Evolutionary conservation across 2,329 filamentous ascomycete species (phyloP).

Genomic region (Metarhizium sp.): DNA sequence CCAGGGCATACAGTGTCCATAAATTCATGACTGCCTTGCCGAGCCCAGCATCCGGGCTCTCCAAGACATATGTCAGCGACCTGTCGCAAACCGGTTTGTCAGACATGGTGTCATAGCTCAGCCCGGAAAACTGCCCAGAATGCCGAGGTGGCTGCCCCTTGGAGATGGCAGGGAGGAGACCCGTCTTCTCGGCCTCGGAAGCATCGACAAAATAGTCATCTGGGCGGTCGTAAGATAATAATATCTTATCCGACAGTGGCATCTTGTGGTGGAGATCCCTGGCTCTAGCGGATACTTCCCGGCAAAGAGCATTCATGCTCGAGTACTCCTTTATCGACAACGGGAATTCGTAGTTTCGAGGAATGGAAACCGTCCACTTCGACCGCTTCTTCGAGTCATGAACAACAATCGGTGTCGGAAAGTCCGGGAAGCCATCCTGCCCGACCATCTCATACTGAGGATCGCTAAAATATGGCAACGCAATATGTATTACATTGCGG

Average conservation of each 20-base stretch:
- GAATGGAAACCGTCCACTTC: slow-evolving; percentile 78
- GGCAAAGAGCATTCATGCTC: slow-evolving; percentile 59
- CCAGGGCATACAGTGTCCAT: slow-evolving; percentile 78
- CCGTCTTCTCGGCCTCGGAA: slow-evolving; percentile 56
- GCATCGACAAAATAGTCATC: slow-evolving; percentile 70
- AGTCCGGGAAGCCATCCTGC: slow-evolving; percentile 56
- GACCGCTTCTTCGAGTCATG: slow-evolving; percentile 53
- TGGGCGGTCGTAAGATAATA: slow-evolving; percentile 45
- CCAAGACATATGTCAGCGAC: slow-evolving; percentile 70
- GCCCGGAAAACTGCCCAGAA: slow-evolving; percentile 37
- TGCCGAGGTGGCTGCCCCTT: slow-evolving; percentile 29
- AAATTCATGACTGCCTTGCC: slow-evolving; percentile 68
- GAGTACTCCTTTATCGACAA: slow-evolving; percentile 55
- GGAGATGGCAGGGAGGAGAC: slow-evolving; percentile 42
- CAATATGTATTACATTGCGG: slow-evolving; percentile 17
- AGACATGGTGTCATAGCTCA: slow-evolving; percentile 31
- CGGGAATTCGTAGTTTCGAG: slow-evolving; percentile 56
- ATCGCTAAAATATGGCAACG: slow-evolving; percentile 33
- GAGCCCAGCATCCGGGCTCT: slow-evolving; percentile 63
- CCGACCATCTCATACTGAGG: slow-evolving; percentile 58
- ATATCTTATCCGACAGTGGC: slow-evolving; percentile 32
- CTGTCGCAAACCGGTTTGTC: slow-evolving; percentile 53
- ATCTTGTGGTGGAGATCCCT: slow-evolving; percentile 32
- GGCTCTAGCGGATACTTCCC: slow-evolving; percentile 52
- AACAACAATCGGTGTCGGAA: slow-evolving; percentile 64